Evolutionary conservation across 495 filamentous ascomycete genomes (phyloP), one percentile per base, ranked within the genome.

Genomic region (Lepidopterella palustris): DNA sequence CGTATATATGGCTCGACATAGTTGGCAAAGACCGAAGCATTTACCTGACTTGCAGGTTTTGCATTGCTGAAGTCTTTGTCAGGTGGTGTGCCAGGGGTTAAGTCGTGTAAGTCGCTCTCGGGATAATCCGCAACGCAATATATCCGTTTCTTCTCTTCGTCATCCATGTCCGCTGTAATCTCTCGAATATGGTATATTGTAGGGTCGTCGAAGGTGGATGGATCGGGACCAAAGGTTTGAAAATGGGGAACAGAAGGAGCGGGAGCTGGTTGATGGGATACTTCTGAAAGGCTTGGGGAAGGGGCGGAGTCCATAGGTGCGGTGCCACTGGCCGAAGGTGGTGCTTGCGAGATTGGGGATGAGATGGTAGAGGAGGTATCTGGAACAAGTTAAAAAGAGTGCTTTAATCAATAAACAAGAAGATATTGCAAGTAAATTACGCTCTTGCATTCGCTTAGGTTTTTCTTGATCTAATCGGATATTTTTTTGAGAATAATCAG

Each of bases 31-130:
- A 91, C 95, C 61, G 84, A 87, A 59, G 90, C 89, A 70, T 84
- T 89, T 70, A 96, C 93, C 73, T 97, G 95, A 61, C 92, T 95
- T 8, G 84, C 84, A 8, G 92, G 90, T 70, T 99, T 97, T 15
- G 90, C 86, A 65, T 86, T 96, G 65, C 88, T 95, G 63, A 95
- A 97, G 73, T 99, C 95, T 70, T 87, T 88, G 70, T 97, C 91
- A 1, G 93, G 93, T 3, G 90, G 84, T 20, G 86, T 84, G 45
- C 93, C 95, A 35, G 91, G 87, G 64, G 95, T 93, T 61, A 92
- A 80, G 63, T 95, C 84, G 39, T 79, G 76, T 2, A 99, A 80
- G 69, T 97, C 89, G 56, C 80, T 83, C 27, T 79, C 76, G 0
- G 93, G 93, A 69, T 95, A 99, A 4, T 78, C 74, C 5, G 88